phyloP scores from a whole-genome alignment of 139 green algal genomes.

The Yamagishiella unicocca region DNA sequence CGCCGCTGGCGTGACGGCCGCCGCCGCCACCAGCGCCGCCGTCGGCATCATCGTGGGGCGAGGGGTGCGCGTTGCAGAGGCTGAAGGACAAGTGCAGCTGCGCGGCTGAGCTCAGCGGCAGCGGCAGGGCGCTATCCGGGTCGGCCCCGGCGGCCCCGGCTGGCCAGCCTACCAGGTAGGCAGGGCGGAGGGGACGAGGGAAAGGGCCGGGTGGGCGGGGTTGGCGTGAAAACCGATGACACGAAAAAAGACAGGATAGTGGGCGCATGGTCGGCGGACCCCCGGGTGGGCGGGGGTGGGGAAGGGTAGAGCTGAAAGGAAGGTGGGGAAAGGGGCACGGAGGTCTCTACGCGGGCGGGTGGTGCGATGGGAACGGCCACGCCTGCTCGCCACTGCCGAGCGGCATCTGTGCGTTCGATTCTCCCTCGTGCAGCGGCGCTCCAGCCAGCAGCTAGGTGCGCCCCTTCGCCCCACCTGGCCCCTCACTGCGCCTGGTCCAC shows the following conservation, averaged over 20 bases:
- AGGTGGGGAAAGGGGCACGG: no score
- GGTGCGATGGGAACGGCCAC: no score
- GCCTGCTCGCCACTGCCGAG: no score
- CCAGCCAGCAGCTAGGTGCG: no score
- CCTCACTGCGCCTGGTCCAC: no score
- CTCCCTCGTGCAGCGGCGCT: no score
- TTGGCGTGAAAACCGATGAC: neutral
- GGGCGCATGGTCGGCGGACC: no score
- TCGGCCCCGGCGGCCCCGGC: neutral
- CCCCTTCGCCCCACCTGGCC: no score
- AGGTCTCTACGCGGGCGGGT: no score
- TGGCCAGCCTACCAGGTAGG: neutral
- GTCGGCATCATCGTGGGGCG: neutral
- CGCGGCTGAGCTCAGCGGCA: slow-evolving; percentile 11
- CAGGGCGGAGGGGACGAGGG: neutral
- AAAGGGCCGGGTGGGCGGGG: neutral
- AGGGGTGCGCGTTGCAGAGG: slow-evolving; percentile 57
- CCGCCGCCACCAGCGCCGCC: neutral
- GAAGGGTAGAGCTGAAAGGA: no score
- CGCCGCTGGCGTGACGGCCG: neutral
- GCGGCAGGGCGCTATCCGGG: neutral
- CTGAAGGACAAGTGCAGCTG: slow-evolving; percentile 59
- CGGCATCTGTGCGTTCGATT: no score
- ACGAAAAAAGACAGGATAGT: neutral
- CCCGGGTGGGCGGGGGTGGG: no score